phyloP scores from a whole-genome alignment of 2,329 filamentous ascomycete genomes.

The Colletotrichum gigasporum region DNA sequence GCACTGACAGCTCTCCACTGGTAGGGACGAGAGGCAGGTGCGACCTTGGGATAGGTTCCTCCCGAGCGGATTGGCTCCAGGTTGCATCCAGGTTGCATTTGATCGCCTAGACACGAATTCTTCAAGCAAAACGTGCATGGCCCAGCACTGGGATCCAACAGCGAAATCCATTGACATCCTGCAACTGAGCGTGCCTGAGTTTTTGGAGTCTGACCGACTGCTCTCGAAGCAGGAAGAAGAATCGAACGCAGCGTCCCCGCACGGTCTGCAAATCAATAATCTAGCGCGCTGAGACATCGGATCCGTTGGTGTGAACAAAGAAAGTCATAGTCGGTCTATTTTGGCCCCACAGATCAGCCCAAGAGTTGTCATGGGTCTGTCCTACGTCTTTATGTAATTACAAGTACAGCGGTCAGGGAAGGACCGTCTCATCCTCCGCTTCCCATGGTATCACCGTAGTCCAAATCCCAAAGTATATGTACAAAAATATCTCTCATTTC shows the following conservation, averaged over 20 bases:
- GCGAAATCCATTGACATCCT: neutral
- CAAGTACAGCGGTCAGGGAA: slow-evolving; percentile 18
- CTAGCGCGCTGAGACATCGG: neutral
- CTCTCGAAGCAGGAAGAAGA: no score
- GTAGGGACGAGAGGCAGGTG: neutral
- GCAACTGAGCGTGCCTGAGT: neutral
- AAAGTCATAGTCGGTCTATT: slow-evolving; percentile 4
- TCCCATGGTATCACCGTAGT: slow-evolving; percentile 25
- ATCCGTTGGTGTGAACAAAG: neutral
- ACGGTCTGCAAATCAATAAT: neutral
- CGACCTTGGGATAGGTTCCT: slow-evolving; percentile 3
- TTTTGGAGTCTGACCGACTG: no score
- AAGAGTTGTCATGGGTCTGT: neutral
- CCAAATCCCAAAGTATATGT: slow-evolving; percentile 4
- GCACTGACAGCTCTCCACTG: slow-evolving; percentile 21
- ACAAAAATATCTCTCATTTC: slow-evolving; percentile 15
- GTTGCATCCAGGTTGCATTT: slow-evolving; percentile 2
- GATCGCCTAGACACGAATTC: neutral
- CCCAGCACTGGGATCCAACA: neutral
- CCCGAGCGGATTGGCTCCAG: neutral
- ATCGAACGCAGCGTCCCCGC: neutral
- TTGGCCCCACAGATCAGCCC: neutral
- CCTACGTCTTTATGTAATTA: slow-evolving; percentile 17
- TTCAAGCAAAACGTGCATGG: neutral
- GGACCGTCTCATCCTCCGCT: slow-evolving; percentile 10